Conservation (phyloP, 371 early-diverging fungal species). For the Actinomucor elegans region DNA sequence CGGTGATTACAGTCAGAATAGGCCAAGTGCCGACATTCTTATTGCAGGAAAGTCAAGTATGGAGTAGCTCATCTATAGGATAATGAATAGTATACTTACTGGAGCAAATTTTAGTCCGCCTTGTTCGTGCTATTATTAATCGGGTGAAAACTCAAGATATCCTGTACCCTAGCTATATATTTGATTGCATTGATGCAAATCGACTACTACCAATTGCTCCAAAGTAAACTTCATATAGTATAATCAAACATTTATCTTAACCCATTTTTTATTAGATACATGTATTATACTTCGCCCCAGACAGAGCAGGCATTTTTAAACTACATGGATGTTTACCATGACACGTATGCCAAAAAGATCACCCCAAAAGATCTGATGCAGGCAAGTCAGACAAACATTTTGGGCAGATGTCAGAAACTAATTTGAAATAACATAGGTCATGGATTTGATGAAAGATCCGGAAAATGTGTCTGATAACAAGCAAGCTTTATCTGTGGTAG, state of each 20-base stretch:
- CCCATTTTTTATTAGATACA: conserved; percentile 43
- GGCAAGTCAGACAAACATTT: too few species aligned
- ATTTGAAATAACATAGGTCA: background rate
- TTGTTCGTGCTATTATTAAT: too few species aligned
- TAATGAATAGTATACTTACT: too few species aligned
- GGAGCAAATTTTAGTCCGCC: too few species aligned
- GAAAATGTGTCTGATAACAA: background rate
- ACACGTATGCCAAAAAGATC: conserved; percentile 57
- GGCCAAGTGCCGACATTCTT: conserved; percentile 2
- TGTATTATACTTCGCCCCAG: conserved; percentile 53
- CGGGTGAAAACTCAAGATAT: conserved; percentile 58
- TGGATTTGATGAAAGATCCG: conserved; percentile 1
- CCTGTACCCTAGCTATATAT: conserved; percentile 48
- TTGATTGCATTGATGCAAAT: conserved; percentile 57
- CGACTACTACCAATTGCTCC: conserved; percentile 56
- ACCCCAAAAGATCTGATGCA: background rate
- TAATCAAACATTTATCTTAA: background rate
- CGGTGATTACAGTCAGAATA: conserved; percentile 59
- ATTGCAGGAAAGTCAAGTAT: conserved; percentile 58
- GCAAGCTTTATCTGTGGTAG: conserved; percentile 19
- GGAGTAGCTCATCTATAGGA: background rate
- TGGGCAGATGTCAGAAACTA: too few species aligned
- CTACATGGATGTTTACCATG: conserved; percentile 68
- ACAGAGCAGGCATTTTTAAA: conserved; percentile 45
- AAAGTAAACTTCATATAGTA: conserved; percentile 33